Evolutionary conservation across 345 rosid species (phyloP).

Genomic region (Abelmoschus esculentus): DNA sequence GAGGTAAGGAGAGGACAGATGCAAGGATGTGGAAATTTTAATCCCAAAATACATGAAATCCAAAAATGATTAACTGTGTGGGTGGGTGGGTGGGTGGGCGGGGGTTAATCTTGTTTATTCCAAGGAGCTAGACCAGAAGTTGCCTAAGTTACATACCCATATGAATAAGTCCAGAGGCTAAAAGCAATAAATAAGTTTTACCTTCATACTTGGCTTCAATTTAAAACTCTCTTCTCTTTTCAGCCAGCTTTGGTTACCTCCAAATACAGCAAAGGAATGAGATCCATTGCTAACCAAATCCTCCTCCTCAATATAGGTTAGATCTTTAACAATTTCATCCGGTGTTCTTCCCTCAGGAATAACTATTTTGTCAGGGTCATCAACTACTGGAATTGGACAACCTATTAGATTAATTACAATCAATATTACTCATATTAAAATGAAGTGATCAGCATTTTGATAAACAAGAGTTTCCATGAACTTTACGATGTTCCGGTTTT

Average conservation of each 20-base stretch:
- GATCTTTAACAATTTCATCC: conserved; percentile 42
- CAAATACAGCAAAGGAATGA: conserved; percentile 55
- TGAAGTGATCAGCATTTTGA: conserved; percentile 11
- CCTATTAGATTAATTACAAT: conserved; percentile 35
- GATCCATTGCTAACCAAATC: conserved; percentile 37
- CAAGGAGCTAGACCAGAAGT: background rate
- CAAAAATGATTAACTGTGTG: background rate
- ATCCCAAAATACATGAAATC: background rate
- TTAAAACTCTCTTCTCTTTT: conserved; percentile 75
- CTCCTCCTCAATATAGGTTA: conserved; percentile 57
- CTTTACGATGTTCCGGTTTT: conserved; percentile 71
- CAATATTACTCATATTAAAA: conserved; percentile 10
- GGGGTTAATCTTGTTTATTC: background rate
- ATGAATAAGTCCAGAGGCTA: background rate
- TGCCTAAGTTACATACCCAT: background rate
- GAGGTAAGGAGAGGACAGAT: background rate
- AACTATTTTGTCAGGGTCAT: conserved; percentile 53
- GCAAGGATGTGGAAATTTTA: background rate
- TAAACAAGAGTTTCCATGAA: conserved; percentile 8
- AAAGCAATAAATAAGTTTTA: conserved; percentile 16
- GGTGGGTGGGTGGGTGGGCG: no score
- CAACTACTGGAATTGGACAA: conserved; percentile 67
- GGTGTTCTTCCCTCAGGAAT: conserved; percentile 57
- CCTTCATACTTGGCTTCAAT: conserved; percentile 73
- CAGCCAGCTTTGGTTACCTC: conserved; percentile 81